phyloP scores from a whole-genome alignment of 768 basidiomycete genomes.

The Amanita brunnescens region DNA sequence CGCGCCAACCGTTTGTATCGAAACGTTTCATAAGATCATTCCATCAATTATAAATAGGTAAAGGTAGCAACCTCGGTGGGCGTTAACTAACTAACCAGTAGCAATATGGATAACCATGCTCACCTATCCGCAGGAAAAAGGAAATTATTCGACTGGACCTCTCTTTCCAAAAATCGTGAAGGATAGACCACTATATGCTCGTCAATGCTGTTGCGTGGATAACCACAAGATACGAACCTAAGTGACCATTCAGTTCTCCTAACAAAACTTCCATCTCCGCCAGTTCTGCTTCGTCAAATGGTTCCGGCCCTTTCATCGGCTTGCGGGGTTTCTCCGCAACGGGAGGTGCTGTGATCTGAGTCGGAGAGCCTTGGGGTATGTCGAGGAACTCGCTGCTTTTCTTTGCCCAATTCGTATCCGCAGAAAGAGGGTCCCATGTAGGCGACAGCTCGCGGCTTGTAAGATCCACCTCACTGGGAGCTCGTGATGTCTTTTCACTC shows the following conservation, averaged over 20 bases:
- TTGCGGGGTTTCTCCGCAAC: conserved; percentile 18
- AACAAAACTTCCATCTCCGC: conserved; percentile 87
- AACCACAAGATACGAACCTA: conserved; percentile 52
- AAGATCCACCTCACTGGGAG: conserved; percentile 33
- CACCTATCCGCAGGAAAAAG: conserved; percentile 83
- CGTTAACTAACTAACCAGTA: neutral
- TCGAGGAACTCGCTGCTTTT: conserved; percentile 16
- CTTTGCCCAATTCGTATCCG: conserved; percentile 19
- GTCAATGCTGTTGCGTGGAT: neutral
- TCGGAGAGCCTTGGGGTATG: conserved; percentile 9
- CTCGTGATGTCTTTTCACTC: conserved; percentile 39
- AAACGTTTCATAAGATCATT: neutral
- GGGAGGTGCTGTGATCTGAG: neutral
- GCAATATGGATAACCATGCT: conserved; percentile 11
- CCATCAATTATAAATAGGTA: conserved; percentile 63
- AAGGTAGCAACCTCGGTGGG: conserved; percentile 52
- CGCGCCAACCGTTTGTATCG: neutral
- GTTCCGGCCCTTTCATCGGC: conserved; percentile 44
- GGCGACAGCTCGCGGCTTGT: conserved; percentile 19
- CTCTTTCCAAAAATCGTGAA: conserved; percentile 84
- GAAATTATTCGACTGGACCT: conserved; percentile 89
- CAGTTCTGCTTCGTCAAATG: conserved; percentile 75
- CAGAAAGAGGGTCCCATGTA: conserved; percentile 20
- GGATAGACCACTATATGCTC: conserved; percentile 65
- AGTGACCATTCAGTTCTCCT: conserved; percentile 69